phyloP scores from a whole-genome alignment of 179 eudicot species.

The Nepenthes alata region DNA sequence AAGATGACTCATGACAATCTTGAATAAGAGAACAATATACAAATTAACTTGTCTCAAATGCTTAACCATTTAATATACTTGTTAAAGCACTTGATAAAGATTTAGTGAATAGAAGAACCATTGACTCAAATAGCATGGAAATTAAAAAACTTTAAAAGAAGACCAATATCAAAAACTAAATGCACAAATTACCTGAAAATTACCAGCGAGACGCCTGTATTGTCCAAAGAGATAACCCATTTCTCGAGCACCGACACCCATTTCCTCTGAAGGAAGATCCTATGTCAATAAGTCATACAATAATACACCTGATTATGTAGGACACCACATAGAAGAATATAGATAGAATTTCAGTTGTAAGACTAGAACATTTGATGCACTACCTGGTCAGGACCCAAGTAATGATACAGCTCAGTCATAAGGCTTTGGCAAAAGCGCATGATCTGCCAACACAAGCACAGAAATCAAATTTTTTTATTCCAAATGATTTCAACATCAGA shows the following conservation, averaged over 20 bases:
- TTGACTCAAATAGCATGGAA: too few relatives aligned
- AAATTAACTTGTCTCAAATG: too few relatives aligned
- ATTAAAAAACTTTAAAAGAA: too few relatives aligned
- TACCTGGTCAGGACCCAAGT: constrained; percentile 97
- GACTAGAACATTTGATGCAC: neutral
- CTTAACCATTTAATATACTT: too few relatives aligned
- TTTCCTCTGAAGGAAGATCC: constrained; percentile 99
- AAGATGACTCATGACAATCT: too few relatives aligned
- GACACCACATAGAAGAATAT: too few relatives aligned
- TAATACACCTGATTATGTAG: too few relatives aligned
- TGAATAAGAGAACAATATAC: too few relatives aligned
- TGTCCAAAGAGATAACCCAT: constrained; percentile 97
- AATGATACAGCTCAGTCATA: constrained; percentile 81
- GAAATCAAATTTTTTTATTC: neutral
- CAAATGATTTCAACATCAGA: neutral
- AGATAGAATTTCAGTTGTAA: neutral
- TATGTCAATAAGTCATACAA: constrained; percentile 10
- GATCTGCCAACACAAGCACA: constrained; percentile 31
- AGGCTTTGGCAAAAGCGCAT: constrained; percentile 99
- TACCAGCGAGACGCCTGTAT: constrained; percentile 88
- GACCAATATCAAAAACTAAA: neutral
- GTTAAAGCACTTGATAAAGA: too few relatives aligned
- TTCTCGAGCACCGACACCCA: constrained; percentile 96
- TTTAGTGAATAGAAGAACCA: too few relatives aligned
- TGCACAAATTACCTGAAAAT: constrained; percentile 57